phyloP scores from a whole-genome alignment of 2,329 filamentous ascomycete genomes.

The Massarina eburnea region DNA sequence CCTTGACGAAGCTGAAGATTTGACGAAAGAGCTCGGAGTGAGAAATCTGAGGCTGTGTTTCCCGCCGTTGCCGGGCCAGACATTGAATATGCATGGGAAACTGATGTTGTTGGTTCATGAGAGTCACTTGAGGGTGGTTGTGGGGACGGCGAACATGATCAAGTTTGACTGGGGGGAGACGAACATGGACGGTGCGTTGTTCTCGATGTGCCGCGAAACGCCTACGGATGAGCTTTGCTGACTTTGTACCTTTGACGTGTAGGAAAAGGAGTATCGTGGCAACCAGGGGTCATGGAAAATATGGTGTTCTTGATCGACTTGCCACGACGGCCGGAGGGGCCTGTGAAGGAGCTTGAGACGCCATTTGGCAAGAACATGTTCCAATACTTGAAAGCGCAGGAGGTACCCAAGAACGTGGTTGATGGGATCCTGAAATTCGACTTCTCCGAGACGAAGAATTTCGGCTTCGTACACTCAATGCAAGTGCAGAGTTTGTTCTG shows the following conservation, averaged over 20 bases:
- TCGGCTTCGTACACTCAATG: slow-evolving; percentile 87
- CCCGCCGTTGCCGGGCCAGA: slow-evolving; percentile 71
- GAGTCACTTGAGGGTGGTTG: slow-evolving; percentile 72
- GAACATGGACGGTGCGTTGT: slow-evolving; percentile 52
- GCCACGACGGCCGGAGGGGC: slow-evolving; percentile 55
- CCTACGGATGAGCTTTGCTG: too few species aligned
- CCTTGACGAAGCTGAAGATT: slow-evolving; percentile 29
- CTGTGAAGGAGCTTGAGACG: slow-evolving; percentile 41
- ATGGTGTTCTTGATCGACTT: slow-evolving; percentile 91
- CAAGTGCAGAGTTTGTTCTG: slow-evolving; percentile 46
- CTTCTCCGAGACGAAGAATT: slow-evolving; percentile 69
- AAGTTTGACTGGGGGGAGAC: slow-evolving; percentile 88
- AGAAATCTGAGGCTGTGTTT: slow-evolving; percentile 74
- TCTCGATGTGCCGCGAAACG: too few species aligned
- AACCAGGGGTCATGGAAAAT: slow-evolving; percentile 38
- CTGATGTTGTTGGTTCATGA: slow-evolving; percentile 84
- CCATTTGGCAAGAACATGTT: slow-evolving; percentile 70
- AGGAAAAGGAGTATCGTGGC: slow-evolving; percentile 21
- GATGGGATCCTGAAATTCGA: slow-evolving; percentile 76
- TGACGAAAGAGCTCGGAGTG: slow-evolving; percentile 39
- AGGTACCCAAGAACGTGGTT: slow-evolving; percentile 65
- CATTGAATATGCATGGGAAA: slow-evolving; percentile 89
- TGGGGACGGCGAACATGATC: slow-evolving; percentile 86
- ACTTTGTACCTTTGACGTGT: too few species aligned
- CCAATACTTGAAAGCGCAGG: slow-evolving; percentile 69